A percentile compares a stretch with the other conserved stretches of the same genome.
These are phyloP conservation scores for Pichia cactophila DNA, from an alignment of 1,139 yeast species.

Conservation along the genomic window DNA sequence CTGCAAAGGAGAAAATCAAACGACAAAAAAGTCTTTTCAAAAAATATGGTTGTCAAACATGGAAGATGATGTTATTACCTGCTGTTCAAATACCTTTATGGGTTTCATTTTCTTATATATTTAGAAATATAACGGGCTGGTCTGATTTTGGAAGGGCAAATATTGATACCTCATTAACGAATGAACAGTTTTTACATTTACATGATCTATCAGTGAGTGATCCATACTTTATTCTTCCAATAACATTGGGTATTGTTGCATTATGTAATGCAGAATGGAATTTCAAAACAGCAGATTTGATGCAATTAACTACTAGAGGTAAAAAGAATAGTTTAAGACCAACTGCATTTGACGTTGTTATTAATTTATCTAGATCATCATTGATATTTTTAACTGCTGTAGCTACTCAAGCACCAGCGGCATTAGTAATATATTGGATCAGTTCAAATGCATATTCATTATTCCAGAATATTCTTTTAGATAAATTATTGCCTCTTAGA, in stretches of 20 bases:
- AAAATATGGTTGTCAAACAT: slow-evolving; percentile 60
- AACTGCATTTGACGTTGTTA: slow-evolving; percentile 50
- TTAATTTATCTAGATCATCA: slow-evolving; percentile 65
- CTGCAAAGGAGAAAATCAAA: slow-evolving; percentile 70
- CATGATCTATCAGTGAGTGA: slow-evolving; percentile 54
- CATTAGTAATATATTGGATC: slow-evolving; percentile 78
- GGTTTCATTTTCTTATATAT: slow-evolving; percentile 68
- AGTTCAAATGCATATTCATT: slow-evolving; percentile 74
- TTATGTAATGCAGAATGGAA: slow-evolving; percentile 78
- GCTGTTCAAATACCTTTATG: slow-evolving; percentile 83
- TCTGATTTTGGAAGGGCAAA: slow-evolving; percentile 40
- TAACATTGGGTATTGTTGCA: slow-evolving; percentile 61
- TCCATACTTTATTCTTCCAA: slow-evolving; percentile 58
- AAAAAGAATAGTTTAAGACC: slow-evolving; percentile 35
- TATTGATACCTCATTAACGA: slow-evolving; percentile 45
- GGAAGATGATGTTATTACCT: slow-evolving; percentile 72
- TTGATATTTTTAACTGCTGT: slow-evolving; percentile 77
- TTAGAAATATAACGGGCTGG: slow-evolving; percentile 76
- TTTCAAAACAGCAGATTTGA: slow-evolving; percentile 47
- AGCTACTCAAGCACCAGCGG: slow-evolving; percentile 78
- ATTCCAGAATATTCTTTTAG: slow-evolving; percentile 67
- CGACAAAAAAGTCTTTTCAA: slow-evolving; percentile 65
- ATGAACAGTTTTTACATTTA: slow-evolving; percentile 53
- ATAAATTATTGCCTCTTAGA: slow-evolving; percentile 53
- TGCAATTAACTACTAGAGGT: slow-evolving; percentile 33